Evolutionary conservation across 148 eudicot genomes (phyloP), one percentile per base, ranked within the genome.

Genomic region (Vaccinium myrtillus): DNA sequence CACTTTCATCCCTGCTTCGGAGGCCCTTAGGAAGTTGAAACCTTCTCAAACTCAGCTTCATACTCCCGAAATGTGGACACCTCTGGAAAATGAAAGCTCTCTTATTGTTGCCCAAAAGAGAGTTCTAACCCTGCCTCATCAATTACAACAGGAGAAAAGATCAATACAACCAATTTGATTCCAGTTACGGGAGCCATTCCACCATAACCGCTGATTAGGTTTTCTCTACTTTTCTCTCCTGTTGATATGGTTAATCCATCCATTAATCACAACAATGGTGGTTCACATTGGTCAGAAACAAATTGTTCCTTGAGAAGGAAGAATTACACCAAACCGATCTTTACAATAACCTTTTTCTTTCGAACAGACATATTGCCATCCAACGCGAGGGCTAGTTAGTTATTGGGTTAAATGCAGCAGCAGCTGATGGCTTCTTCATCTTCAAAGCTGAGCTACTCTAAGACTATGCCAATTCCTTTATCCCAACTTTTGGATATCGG

Each of bases 51-150:
- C 39, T 36, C 39, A 0, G 39, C 39, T 36, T 36, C 39, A 36
- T 2, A 36, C 39, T 0, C 39, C 39, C 39, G 0, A 36, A 36
- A 36, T 36, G 39, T 36, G 39, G 39, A 36, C 39, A 36, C 39
- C 0, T 36, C 48, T 1, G 19, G 21, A 43, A 74, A 74, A 75
- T 19, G 39, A 63, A 43, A 61, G 19, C 51, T 79, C 21, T 53
- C 30, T 58, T 4, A 25, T 32, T 32, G 61, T 56, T 55, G 21
- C 49, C 25, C 54, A 8, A 48, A 76, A 46, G 55, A 48, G 27
- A 76, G 79, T 49, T 49, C 14, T 51, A 25, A 77, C 39, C 43
- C 80, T 51, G 80, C 80, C 80, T 23, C 59, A 51, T 50, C 80
- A 51, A 51, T 77, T n/a, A 77, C 16, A 14, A 25, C 48, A 12